These are phyloP conservation scores for Aspergillus texensis DNA, from an alignment of 2,329 filamentous ascomycete genomes.

Conservation along the genomic window DNA sequence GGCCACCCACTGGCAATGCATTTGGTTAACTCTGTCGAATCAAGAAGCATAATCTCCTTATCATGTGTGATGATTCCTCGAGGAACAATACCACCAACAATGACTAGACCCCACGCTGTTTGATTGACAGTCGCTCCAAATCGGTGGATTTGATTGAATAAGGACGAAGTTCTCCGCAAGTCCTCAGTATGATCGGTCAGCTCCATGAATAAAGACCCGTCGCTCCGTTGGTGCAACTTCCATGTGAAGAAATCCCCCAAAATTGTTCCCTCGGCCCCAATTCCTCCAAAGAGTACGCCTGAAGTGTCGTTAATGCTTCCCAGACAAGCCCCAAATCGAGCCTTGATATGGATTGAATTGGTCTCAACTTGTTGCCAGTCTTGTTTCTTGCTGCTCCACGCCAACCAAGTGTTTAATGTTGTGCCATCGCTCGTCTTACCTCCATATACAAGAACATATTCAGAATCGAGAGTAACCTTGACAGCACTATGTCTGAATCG, in stretches of 20 bases:
- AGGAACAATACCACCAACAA: slow-evolving; percentile 56
- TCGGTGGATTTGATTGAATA: slow-evolving; percentile 39
- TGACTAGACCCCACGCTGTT: slow-evolving; percentile 49
- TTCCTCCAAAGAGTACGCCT: slow-evolving; percentile 74
- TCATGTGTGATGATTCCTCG: slow-evolving; percentile 41
- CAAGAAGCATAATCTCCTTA: slow-evolving; percentile 58
- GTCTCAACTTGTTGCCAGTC: slow-evolving; percentile 55
- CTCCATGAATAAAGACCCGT: slow-evolving; percentile 31
- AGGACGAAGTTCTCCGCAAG: slow-evolving; percentile 27
- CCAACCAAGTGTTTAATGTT: slow-evolving; percentile 55
- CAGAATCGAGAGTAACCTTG: slow-evolving; percentile 40
- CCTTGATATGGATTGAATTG: slow-evolving; percentile 41
- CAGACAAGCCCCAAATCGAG: slow-evolving; percentile 61
- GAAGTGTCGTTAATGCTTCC: slow-evolving; percentile 41
- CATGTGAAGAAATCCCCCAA: slow-evolving; percentile 67
- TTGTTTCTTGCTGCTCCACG: slow-evolving; percentile 53
- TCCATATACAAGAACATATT: slow-evolving; percentile 61
- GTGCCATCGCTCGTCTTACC: slow-evolving; percentile 58
- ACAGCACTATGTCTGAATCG: slow-evolving; percentile 75
- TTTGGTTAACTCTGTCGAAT: slow-evolving; percentile 23
- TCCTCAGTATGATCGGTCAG: slow-evolving; percentile 29
- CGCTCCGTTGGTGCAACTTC: slow-evolving; percentile 52
- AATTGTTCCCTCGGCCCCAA: slow-evolving; percentile 65
- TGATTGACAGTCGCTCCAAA: slow-evolving; percentile 57
- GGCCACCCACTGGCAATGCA: slow-evolving; percentile 22